Conservation (phyloP, 495 filamentous ascomycete genomes). For the Talaromyces stipitatus region DNA sequence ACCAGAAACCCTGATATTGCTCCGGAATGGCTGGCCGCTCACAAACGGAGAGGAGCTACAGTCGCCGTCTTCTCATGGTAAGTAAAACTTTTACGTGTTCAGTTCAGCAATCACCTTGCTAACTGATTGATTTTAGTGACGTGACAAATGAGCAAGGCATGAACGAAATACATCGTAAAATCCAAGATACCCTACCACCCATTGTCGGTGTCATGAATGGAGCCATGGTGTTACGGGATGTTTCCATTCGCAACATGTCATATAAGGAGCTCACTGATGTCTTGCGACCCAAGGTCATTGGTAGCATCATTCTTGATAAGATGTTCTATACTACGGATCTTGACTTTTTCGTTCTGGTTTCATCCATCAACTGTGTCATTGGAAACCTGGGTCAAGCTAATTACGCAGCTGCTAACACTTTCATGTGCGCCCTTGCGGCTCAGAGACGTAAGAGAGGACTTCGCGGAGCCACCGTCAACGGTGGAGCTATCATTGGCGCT, state of each 20-base stretch:
- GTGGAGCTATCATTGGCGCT: constrained; percentile 27
- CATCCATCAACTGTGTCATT: constrained; percentile 41
- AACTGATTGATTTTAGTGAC: neutral
- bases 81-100: constrained; percentile 1
- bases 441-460: constrained; percentile 24
- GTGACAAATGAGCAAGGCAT: constrained; percentile 10
- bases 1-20: constrained; percentile 46
- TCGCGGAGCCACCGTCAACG: constrained; percentile 15
- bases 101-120: neutral
- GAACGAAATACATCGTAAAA: constrained; percentile 6
- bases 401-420: constrained; percentile 53
- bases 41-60: constrained; percentile 16
- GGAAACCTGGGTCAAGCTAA: constrained; percentile 51
- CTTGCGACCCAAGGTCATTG: constrained; percentile 18
- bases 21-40: constrained; percentile 34
- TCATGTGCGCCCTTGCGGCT: constrained; percentile 24
- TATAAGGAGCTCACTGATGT: constrained; percentile 45
- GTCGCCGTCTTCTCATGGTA: constrained; percentile 14
- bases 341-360: constrained; percentile 57
- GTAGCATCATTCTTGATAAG: constrained; percentile 19
- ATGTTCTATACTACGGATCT: constrained; percentile 23
- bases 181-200: constrained; percentile 11
- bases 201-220: constrained; percentile 16
- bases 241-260: constrained; percentile 14
- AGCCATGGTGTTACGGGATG: constrained; percentile 18